Conservation (phyloP, 176 grass and related monocot species). For the Pontederia paniculata region DNA sequence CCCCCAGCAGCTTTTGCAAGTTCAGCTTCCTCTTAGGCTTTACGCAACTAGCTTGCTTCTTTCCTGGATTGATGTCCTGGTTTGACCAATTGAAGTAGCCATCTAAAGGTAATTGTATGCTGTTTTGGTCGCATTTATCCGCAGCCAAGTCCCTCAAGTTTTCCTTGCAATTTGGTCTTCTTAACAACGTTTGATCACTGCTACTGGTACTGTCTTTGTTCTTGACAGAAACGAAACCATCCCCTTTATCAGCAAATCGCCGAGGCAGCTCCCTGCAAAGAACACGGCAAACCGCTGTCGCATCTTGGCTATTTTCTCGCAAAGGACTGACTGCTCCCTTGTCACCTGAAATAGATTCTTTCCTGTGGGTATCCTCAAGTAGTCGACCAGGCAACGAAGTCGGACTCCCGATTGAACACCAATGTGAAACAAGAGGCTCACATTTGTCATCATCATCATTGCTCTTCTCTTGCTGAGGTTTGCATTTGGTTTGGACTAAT, state of each 20-base stretch:
- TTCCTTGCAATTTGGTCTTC: background rate
- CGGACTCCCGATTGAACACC: too few relatives aligned
- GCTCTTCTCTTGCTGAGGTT: background rate
- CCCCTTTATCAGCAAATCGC: conserved; percentile 1
- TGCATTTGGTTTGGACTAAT: background rate
- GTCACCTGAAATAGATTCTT: too few relatives aligned
- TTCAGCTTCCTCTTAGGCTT: conserved; percentile 2
- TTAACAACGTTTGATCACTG: background rate
- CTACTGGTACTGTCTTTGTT: conserved; percentile 6
- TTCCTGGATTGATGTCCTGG: background rate
- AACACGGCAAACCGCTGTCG: conserved; percentile 17
- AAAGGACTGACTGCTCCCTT: too few relatives aligned
- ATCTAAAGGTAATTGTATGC: background rate
- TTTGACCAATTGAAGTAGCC: background rate
- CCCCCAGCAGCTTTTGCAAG: background rate
- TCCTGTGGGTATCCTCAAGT: too few relatives aligned
- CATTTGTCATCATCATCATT: background rate
- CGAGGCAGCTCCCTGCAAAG: conserved; percentile 18
- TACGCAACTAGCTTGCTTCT: background rate
- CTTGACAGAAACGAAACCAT: conserved; percentile 50
- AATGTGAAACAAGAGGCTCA: too few relatives aligned
- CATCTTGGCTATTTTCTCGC: conserved; percentile 26
- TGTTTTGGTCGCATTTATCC: background rate
- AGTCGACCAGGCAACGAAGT: too few relatives aligned
- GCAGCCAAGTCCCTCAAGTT: background rate